Evolutionary conservation across 2,329 filamentous ascomycete species (phyloP), one percentile per base, ranked within the genome.

Genomic region (Trichoderma sp.): DNA sequence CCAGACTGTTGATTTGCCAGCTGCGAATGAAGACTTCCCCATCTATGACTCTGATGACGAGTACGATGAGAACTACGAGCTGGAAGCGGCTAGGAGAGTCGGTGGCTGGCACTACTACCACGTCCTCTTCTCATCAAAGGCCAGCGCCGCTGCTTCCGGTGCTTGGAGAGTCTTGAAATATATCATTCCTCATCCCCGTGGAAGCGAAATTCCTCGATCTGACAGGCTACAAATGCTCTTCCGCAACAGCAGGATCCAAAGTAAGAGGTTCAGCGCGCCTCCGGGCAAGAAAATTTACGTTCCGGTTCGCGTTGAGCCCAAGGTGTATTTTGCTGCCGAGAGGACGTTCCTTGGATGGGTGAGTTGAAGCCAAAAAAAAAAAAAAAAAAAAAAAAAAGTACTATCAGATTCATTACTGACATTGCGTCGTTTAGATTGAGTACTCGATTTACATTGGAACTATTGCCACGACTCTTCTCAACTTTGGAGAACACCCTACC

Each of bases 241-340:
- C 45, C 86, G 86, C 7, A 75, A 78, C 59, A 79, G 84, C 74
- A 73, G 89, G 80, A 84, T 89, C 29, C 83, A 85, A 70, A 82
- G 78, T 34, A 86, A 84, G 77, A 84, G 80, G 72, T 88, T 93
- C 81, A 90, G 88, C 76, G 91, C 92, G 9, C 92, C 92, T 13
- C 89, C 88, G 77, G 92, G 92, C 64, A 94, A 94, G 87, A 92
- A 92, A 78, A 98, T 99, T 68, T 94, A 98, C 75, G 95, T 99
- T 27, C 94, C 94, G 15, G 90, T 98, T 66, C 89, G 95, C 58
- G 94, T 99, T 37, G 95, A 99, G 79, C 95, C 95, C 37, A 99
- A 99, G 81, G 95, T 99, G 60, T 97, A 93, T 79, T 97, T 99
- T 77, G 95, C 95, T 25, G 94, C 93, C 1, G 95, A 99, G 80